Evolutionary conservation across 768 basidiomycete genomes (phyloP).

Genomic region (Pisolithus orientalis): DNA sequence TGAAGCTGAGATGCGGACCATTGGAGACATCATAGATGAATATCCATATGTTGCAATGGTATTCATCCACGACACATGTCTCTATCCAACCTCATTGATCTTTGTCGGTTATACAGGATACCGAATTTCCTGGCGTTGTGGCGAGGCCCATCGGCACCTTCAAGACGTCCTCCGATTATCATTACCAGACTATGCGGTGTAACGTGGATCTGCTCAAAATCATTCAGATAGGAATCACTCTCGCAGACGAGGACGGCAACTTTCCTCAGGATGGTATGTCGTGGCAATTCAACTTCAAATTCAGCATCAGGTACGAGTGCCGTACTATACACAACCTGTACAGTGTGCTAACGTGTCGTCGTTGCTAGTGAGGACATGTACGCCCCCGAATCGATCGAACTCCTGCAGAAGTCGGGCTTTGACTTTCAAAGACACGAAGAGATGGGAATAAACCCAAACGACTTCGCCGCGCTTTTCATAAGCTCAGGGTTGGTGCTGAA

Average conservation of each 20-base stretch:
- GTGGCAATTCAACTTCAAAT: slow-evolving; percentile 99
- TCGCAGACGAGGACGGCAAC: slow-evolving; percentile 92
- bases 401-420: slow-evolving; percentile 90
- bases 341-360: neutral
- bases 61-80: slow-evolving; percentile 24
- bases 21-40: slow-evolving; percentile 80
- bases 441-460: slow-evolving; percentile 85
- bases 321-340: neutral
- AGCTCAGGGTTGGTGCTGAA: slow-evolving; percentile 90
- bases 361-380: slow-evolving; percentile 89
- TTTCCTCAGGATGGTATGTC: slow-evolving; percentile 86
- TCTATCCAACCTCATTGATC: slow-evolving; percentile 5
- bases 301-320: slow-evolving; percentile 66
- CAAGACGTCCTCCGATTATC: slow-evolving; percentile 96
- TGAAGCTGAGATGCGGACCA: slow-evolving; percentile 84
- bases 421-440: slow-evolving; percentile 93
- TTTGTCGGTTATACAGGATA: slow-evolving; percentile 56
- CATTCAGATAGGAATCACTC: slow-evolving; percentile 93
- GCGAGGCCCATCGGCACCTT: slow-evolving; percentile 95
- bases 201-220: slow-evolving; percentile 98
- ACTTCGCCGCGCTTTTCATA: slow-evolving; percentile 96
- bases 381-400: slow-evolving; percentile 93
- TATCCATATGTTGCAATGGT: slow-evolving; percentile 97
- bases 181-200: slow-evolving; percentile 99
- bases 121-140: slow-evolving; percentile 98